These are phyloP conservation scores for Ustilago esculenta DNA, from an alignment of 1,284 basidiomycete species.

Conservation along the genomic window DNA sequence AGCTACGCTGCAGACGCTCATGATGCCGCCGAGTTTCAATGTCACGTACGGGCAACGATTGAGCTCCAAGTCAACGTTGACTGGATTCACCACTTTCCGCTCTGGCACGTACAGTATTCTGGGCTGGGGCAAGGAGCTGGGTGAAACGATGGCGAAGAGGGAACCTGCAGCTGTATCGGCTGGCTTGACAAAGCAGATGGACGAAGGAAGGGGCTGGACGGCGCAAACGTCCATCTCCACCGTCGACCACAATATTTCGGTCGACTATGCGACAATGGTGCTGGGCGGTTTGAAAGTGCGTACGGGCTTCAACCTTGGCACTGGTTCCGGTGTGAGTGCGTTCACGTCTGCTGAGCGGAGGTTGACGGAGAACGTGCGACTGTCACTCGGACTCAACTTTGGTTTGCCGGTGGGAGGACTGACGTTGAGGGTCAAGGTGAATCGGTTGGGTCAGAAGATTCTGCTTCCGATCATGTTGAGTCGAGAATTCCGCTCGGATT, in stretches of 20 bases:
- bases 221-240: constrained; percentile 44
- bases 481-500: constrained; percentile 69
- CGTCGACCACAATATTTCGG: constrained; percentile 53
- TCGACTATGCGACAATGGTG: constrained; percentile 68
- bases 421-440: constrained; percentile 66
- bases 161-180: constrained; percentile 55
- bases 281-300: constrained; percentile 69
- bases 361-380: constrained; percentile 65
- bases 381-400: constrained; percentile 64
- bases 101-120: constrained; percentile 69
- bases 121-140: constrained; percentile 67
- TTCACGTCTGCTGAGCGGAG: constrained; percentile 65
- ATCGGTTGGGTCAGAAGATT: constrained; percentile 72
- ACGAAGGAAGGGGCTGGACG: constrained; percentile 58
- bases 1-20: constrained; percentile 51
- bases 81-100: constrained; percentile 65
- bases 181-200: constrained; percentile 56
- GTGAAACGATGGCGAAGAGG: constrained; percentile 21
- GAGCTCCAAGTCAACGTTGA: constrained; percentile 44
- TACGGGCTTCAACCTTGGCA: constrained; percentile 66
- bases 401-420: constrained; percentile 62
- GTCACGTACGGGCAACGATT: constrained; percentile 69
- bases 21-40: constrained; percentile 68
- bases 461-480: constrained; percentile 73
- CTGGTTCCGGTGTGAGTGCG: constrained; percentile 58